phyloP scores from a whole-genome alignment of 2,329 filamentous ascomycete species.

The Talaromyces islandicus region DNA sequence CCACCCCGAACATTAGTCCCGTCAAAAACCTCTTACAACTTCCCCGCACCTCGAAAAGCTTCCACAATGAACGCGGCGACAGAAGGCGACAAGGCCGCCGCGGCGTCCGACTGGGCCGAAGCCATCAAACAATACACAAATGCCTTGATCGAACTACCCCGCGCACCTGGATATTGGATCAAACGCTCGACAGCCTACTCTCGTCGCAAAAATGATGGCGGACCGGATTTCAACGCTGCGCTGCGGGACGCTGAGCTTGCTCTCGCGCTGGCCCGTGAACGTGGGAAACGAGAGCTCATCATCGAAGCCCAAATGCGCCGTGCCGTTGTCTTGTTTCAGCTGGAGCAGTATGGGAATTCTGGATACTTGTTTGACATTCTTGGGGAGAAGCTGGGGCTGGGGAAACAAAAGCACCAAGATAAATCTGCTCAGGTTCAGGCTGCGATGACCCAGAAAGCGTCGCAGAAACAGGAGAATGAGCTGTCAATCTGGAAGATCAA shows the following conservation, averaged over 20 bases:
- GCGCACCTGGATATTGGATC: constrained; percentile 72
- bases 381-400: constrained; percentile 43
- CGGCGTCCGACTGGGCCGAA: constrained; percentile 56
- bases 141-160: constrained; percentile 57
- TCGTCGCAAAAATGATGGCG: constrained; percentile 49
- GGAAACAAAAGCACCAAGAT: constrained; percentile 33
- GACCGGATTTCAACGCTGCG: constrained; percentile 42
- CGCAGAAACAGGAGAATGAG: constrained; percentile 25
- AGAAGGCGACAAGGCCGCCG: constrained; percentile 57
- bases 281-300: constrained; percentile 70
- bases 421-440: constrained; percentile 23
- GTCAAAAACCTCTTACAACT: not conserved
- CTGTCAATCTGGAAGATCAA: constrained; percentile 56
- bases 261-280: constrained; percentile 55
- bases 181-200: constrained; percentile 75
- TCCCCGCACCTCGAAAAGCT: not conserved
- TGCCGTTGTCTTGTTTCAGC: constrained; percentile 64
- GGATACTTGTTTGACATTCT: constrained; percentile 61
- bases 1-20: not conserved
- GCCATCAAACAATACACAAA: constrained; percentile 64
- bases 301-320: constrained; percentile 76
- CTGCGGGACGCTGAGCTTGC: constrained; percentile 65
- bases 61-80: constrained; percentile 46
- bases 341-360: constrained; percentile 69
- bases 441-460: constrained; percentile 13